Base-by-base conservation (phyloP, 2,329 filamentous ascomycete genomes). In the Penicillium sp. region DNA sequence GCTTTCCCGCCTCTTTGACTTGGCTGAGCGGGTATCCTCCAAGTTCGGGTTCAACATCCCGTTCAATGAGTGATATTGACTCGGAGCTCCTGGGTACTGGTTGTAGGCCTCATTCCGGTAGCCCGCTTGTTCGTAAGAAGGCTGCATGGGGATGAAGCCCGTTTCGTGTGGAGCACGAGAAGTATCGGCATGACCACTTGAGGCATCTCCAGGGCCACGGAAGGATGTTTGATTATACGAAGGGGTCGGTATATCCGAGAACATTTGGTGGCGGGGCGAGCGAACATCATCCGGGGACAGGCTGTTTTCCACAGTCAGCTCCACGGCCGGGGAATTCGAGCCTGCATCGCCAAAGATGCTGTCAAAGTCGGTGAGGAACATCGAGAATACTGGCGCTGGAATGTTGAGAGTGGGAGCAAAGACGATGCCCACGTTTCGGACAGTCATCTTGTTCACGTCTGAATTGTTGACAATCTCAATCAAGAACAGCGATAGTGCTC, bases 381-480 rank as follows among this genome's bases (percentile, higher is more conserved):
- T 85, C 3, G 93, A 92, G 73, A 99, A 97, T 11, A 99, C 89
- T 0, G 94, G 93, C 0, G 92, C 92, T 0, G 95, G 94, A 44
- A 99, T 96, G 74, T 98, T 98, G 55, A 99, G 83, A 0, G 95
- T 98, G 0, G 95, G 95, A 16, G 95, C 96, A 75, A 99, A 99
- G 57, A 99, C 94, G 68, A 99, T 98, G 64, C 95, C 94, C 55
- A 99, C 91, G 71, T 99, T 99, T 65, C 94, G 88, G 54, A 97
- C 91, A 11, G 91, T 97, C 95, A 99, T 99, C 82, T 97, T 98
- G 81, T 99, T 99, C 62, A 89, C 82, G 67, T 91, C 88, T 6
- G 92, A 83, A 68, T 97, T 92, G 75, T 95, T 92, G 71, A 97
- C 92, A 68, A 99, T 94, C 70, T 90, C 89, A 71, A 96, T 91